Evolutionary conservation across 441 rosid genomes (phyloP), one percentile per base, ranked within the genome.

Genomic region (Adansonia rubrostipa): DNA sequence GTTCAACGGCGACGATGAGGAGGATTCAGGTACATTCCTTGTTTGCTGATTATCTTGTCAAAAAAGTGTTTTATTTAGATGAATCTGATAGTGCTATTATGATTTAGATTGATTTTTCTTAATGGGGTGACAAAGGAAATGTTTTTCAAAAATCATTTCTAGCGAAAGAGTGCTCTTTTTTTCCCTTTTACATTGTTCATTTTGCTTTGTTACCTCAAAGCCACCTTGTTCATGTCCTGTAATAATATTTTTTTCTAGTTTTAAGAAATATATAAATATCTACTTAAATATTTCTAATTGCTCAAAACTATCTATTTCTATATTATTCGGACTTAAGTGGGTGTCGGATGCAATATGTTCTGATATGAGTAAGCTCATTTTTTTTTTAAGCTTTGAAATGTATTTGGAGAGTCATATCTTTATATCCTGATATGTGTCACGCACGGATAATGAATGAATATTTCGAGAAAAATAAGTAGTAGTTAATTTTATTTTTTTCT

Each of bases 71-170:
- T 45, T 47, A 58, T 8, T 45, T 57, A 19, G 50, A 47, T 57
- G 28, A 71, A 13, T 76, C 69, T 74, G 61, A 71, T 76, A 69
- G 40, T 36, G 40, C 40, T 47, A 61, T 69, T 28, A 28, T 74
- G 40, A 44, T 42, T 61, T 56, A 22, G 83, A 78, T 44, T 33
- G 67, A 57, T n/a, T 40, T 60, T 22, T 40, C 17, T 76, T 57
- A 73, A 33, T 64, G 33, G 28, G 44, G 4, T 28, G 44, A 62
- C 17, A 40, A 28, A 9, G 44, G 19, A 33, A 63, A 78, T 77
- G 73, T 28, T 11, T 71, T 60, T 76, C 24, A 9, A 4, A 54
- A 70, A 14, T 62, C 42, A 58, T 36, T 61, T 53, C 33, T 72
- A 48, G 28, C 24, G 3, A 22, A 45, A 51, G 40, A 48, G 22